Percentiles rank a stretch among this genome's conserved stretches.
Conservation (phyloP, 805 yeast species). For the Zygoascus bituminiphila region DNA sequence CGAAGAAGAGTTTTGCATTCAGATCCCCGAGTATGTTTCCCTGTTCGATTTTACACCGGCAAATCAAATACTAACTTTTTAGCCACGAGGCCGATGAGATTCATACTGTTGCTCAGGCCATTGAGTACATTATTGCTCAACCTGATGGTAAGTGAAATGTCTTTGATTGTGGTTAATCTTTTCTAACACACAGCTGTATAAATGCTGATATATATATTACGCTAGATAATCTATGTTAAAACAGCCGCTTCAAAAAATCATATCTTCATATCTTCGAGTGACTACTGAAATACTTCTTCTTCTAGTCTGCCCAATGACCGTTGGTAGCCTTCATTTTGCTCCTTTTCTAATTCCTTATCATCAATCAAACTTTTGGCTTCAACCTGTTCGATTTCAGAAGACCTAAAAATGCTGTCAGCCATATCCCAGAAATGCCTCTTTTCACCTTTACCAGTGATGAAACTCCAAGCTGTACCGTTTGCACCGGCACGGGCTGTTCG, state of each 20-base stretch:
- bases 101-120: constrained; percentile 88
- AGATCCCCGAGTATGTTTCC: constrained; percentile 41
- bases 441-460: constrained; percentile 76
- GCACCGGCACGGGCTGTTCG: constrained; percentile 93
- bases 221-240: neutral
- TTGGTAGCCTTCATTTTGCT: constrained; percentile 12
- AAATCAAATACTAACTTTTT: constrained; percentile 9
- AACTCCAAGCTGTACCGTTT: constrained; percentile 62
- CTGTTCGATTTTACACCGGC: neutral
- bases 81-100: constrained; percentile 83
- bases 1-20: constrained; percentile 72
- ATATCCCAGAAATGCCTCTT: constrained; percentile 37
- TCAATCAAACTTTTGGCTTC: constrained; percentile 19
- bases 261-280: neutral
- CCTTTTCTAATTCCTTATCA: constrained; percentile 2
- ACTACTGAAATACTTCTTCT: constrained; percentile 13
- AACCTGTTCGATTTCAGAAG: constrained; percentile 11
- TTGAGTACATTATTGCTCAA: constrained; percentile 68
- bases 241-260: neutral
- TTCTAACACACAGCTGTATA: constrained; percentile 1
- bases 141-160: constrained; percentile 31
- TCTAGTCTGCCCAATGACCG: constrained; percentile 14
- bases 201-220: neutral
- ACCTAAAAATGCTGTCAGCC: constrained; percentile 16
- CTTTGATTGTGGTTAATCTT: neutral